A percentile compares a stretch with the other conserved stretches of the same genome.
These are phyloP conservation scores for Capronia epimyces DNA, from an alignment of 2,329 filamentous ascomycete genomes.

Conservation along the genomic window DNA sequence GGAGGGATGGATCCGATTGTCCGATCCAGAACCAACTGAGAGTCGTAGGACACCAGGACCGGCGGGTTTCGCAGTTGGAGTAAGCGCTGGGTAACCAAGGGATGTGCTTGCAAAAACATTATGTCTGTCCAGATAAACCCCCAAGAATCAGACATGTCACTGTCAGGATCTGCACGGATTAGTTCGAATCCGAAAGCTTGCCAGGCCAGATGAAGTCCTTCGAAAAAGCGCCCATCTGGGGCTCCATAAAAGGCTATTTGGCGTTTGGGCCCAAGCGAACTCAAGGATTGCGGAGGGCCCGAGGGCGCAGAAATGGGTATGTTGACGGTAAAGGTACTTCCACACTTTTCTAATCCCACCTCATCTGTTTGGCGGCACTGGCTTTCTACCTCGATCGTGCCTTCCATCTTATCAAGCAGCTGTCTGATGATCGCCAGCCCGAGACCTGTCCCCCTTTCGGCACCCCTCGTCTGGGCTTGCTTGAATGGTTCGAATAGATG, in stretches of 20 bases:
- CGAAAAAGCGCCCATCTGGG: constrained; percentile 18
- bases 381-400: constrained; percentile 32
- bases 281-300: neutral
- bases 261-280: constrained; percentile 1
- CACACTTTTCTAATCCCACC: constrained; percentile 18
- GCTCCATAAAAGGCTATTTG: constrained; percentile 23
- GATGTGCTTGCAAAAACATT: constrained; percentile 23
- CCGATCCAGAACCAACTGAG: constrained; percentile 26
- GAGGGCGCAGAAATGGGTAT: constrained; percentile 13
- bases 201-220: constrained; percentile 30
- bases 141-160: constrained; percentile 25
- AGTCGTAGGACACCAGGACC: constrained; percentile 31
- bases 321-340: constrained; percentile 25
- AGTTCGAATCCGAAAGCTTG: constrained; percentile 26
- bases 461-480: constrained; percentile 32
- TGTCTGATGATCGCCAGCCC: constrained; percentile 33
- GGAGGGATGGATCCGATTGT: constrained; percentile 23
- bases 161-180: constrained; percentile 17
- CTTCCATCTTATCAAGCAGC: constrained; percentile 32
- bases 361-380: constrained; percentile 21
- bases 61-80: constrained; percentile 22
- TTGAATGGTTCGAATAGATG: constrained; percentile 63
- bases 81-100: constrained; percentile 23
- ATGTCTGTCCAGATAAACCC: constrained; percentile 31
- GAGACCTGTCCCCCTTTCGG: constrained; percentile 31